A percentile compares a stretch with the other conserved stretches of the same genome.
Evolutionary conservation across 139 green algal genomes (phyloP).

Genomic region (Micromonas commoda): DNA sequence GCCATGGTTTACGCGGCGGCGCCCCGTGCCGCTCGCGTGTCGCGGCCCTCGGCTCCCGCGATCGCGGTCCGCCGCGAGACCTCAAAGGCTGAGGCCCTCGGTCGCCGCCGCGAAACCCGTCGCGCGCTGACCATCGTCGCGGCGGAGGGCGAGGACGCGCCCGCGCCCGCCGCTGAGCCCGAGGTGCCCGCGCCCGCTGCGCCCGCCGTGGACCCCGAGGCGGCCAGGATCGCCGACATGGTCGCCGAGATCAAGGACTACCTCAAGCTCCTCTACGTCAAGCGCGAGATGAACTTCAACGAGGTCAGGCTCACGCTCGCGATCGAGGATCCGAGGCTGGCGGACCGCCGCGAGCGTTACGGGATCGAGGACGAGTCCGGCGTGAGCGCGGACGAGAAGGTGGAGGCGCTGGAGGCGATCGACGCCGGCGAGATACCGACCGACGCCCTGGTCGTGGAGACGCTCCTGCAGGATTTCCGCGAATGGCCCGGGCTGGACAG

Average conservation of each 20-base stretch:
- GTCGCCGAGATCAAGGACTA: conserved; percentile 17
- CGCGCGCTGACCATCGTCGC: background rate
- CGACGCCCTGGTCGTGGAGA: conserved; percentile 9
- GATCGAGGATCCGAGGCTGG: conserved; percentile 25
- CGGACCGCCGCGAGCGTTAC: background rate
- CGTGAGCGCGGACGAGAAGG: conserved; percentile 20
- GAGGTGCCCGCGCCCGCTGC: background rate
- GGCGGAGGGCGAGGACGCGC: background rate
- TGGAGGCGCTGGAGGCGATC: conserved; percentile 10
- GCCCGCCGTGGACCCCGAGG: background rate
- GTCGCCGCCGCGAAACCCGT: background rate
- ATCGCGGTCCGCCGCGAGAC: background rate
- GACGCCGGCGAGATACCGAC: conserved; percentile 6
- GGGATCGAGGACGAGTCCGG: conserved; percentile 31
- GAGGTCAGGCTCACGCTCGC: conserved; percentile 27
- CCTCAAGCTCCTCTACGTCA: conserved; percentile 27
- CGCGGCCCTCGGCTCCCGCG: no score
- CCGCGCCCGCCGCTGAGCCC: background rate
- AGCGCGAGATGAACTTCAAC: conserved; percentile 34
- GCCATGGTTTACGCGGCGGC: background rate
- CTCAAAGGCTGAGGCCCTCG: no score
- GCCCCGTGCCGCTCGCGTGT: no score
- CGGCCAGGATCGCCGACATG: background rate
- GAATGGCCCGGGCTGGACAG: conserved; percentile 23
- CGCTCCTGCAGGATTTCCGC: conserved; percentile 15